phyloP scores from a whole-genome alignment of 2,329 filamentous ascomycete genomes.

The Aaosphaeria arxii region DNA sequence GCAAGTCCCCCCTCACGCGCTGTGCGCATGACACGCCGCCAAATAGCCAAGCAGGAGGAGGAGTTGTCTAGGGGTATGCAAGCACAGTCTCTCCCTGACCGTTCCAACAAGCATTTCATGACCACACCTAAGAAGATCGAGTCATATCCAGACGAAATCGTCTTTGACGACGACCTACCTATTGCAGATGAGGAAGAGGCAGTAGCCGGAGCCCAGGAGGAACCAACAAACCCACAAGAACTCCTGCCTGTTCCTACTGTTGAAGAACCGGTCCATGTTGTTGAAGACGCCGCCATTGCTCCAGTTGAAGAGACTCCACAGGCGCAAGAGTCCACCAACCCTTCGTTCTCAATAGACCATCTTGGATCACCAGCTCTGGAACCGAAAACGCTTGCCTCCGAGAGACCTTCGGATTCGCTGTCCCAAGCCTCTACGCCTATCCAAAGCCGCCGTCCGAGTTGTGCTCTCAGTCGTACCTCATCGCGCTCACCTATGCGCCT shows the following conservation, averaged over 20 bases:
- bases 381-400: conserved; percentile 24
- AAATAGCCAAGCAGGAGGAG: conserved; percentile 33
- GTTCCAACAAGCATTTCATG: conserved; percentile 1
- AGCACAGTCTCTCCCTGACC: not conserved
- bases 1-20: conserved; percentile 23
- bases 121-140: conserved; percentile 8
- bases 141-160: conserved; percentile 2
- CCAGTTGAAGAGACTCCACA: not conserved
- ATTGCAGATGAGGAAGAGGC: conserved; percentile 2
- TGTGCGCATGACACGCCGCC: conserved; percentile 32
- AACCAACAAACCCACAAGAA: not conserved
- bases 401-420: conserved; percentile 19
- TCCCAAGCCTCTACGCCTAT: conserved; percentile 15
- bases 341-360: not conserved
- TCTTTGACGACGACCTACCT: not conserved
- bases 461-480: conserved; percentile 16
- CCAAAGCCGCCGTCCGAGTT: conserved; percentile 16
- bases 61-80: conserved; percentile 19
- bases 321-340: conserved; percentile 11
- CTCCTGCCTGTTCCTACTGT: not conserved
- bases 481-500: conserved; percentile 33
- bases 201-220: not conserved
- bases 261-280: conserved; percentile 3
- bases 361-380: conserved; percentile 5
- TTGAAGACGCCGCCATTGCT: not conserved